Conservation (phyloP, 2,329 filamentous ascomycete species). For the Aspergillus sp. region DNA sequence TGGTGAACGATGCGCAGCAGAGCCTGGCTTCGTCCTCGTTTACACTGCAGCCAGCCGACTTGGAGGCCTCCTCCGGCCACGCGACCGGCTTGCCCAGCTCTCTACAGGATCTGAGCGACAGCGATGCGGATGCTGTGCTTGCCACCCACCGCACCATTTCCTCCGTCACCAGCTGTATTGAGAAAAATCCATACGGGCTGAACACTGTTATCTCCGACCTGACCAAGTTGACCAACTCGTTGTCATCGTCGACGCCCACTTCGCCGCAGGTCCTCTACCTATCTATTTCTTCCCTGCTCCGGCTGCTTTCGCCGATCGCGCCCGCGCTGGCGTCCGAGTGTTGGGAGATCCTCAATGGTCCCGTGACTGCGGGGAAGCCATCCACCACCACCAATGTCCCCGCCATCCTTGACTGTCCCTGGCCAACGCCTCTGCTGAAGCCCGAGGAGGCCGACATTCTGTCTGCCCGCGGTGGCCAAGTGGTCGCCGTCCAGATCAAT, state of each 20-base stretch:
- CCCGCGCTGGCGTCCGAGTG: slow-evolving; percentile 81
- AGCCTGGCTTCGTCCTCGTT: slow-evolving; percentile 27
- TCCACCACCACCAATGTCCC: slow-evolving; percentile 17
- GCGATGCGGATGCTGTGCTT: slow-evolving; percentile 59
- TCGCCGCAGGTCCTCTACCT: slow-evolving; percentile 43
- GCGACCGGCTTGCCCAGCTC: slow-evolving; percentile 31
- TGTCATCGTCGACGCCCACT: slow-evolving; percentile 52
- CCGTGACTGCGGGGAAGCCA: slow-evolving; percentile 15
- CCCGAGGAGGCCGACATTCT: slow-evolving; percentile 43
- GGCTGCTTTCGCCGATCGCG: slow-evolving; percentile 75
- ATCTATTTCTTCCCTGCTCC: slow-evolving; percentile 62
- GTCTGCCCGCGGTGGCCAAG: slow-evolving; percentile 54
- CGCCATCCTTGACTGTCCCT: slow-evolving; percentile 53
- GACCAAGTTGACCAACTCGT: slow-evolving; percentile 74
- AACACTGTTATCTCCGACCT: slow-evolving; percentile 84
- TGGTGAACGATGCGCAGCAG: slow-evolving; percentile 48
- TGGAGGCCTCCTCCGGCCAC: slow-evolving; percentile 22
- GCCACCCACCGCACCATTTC: slow-evolving; percentile 67
- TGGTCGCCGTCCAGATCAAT: slow-evolving; percentile 71
- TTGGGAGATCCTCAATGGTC: slow-evolving; percentile 63
- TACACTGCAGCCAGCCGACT: slow-evolving; percentile 22
- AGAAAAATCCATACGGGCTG: slow-evolving; percentile 70
- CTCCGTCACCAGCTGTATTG: slow-evolving; percentile 68
- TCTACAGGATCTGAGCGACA: slow-evolving; percentile 35
- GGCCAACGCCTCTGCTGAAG: slow-evolving; percentile 56